Evolutionary conservation across 2,329 filamentous ascomycete genomes (phyloP), one percentile per base, ranked within the genome.

Genomic region (Paracorniculantispora psalliotae): DNA sequence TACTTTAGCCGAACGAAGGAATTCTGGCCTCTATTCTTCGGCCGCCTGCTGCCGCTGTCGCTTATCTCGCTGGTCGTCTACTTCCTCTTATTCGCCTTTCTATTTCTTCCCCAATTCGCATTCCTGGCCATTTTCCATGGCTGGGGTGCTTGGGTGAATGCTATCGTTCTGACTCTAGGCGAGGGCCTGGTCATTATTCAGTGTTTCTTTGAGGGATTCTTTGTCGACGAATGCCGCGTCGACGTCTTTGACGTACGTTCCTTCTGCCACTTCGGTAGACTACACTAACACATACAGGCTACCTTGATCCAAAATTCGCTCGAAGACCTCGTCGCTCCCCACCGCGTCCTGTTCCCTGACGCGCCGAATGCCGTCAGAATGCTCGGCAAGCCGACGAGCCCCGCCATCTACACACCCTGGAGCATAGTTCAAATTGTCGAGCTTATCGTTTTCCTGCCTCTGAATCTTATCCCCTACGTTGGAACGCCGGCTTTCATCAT

Each of bases 81-180:
- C 62, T 77, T 87, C n/a, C 79, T 96, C 21, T 84, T 97, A 21
- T 97, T 97, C 73, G 79, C 91, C 13, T 96, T 94, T 73, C 81
- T 91, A 1, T 97, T 96, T 66, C 75, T 97, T 2, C 93, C 93
- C 0, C 91, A 97, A 70, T 91, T 91, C 59, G 90, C 90, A 1
- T 90, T 99, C 67, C 82, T 99, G 23, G 87, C 89, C 17, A 84
- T 97, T 65, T 97, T 97, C 71, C 92, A 97, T 67, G 89, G 89
- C 23, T 82, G 85, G 61, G 87, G 87, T 30, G 94, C 94, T n/a
- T 96, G 91, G 90, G 75, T 96, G 59, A 97, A 91, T 67, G 92
- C 89, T 2, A 86, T 90, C 0, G 87, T 97, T 63, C 79, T 97
- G 49, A 90, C 96, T 0, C 80, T 99, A n/a, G 90, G 91, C 47